Conservation (phyloP, 2,329 filamentous ascomycete genomes). For the Fusarium caatingaense region DNA sequence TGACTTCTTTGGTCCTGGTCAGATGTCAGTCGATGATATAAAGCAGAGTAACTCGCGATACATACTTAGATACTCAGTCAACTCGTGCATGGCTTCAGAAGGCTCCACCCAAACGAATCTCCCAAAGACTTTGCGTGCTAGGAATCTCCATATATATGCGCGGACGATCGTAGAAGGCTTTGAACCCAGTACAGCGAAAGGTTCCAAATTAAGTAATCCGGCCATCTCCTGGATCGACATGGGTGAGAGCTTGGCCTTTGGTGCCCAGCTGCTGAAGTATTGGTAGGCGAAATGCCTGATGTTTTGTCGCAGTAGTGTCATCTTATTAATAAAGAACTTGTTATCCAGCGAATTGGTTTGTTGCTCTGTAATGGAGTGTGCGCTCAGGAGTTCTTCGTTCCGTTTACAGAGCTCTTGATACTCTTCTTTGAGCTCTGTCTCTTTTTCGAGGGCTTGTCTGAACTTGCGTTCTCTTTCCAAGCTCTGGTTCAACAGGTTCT, state of each 20-base stretch:
- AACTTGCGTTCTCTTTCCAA: not conserved
- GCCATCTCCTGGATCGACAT: no score
- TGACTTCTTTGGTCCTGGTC: fast-evolving
- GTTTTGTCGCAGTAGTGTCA: not conserved
- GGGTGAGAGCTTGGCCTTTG: no score
- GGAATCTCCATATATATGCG: no score
- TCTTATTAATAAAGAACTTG: not conserved
- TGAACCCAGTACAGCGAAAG: no score
- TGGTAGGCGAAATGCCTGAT: not conserved
- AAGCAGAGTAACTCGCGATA: no score
- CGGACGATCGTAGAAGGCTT: no score
- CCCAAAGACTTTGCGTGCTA: no score
- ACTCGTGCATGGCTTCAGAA: no score
- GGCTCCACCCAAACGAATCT: no score
- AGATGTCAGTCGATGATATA: no score
- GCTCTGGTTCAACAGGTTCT: not conserved
- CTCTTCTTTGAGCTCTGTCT: not conserved
- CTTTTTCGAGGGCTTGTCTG: not conserved
- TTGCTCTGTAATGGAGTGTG: not conserved
- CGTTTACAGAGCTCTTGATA: not conserved
- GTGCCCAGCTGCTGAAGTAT: not conserved
- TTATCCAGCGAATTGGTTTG: not conserved
- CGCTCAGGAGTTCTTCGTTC: not conserved
- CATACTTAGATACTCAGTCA: no score
- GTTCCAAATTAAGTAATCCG: no score